A percentile compares a stretch with the other conserved stretches of the same genome.
Conservation (phyloP, 164 flowering plant genomes). For the Piper betle region DNA sequence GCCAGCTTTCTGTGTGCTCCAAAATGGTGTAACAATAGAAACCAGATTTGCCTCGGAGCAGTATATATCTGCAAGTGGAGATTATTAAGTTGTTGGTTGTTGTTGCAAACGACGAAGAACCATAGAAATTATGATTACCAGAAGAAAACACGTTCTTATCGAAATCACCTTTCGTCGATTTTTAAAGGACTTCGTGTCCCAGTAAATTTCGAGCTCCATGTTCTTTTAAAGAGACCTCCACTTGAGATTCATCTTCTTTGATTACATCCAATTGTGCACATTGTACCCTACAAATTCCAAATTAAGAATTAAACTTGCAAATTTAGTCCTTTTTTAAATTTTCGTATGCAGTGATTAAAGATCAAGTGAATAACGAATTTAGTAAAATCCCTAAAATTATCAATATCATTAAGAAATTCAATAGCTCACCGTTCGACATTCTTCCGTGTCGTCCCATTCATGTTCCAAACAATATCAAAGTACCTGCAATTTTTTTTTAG, state of each 20-base stretch:
- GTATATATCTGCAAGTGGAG: conserved; percentile 35
- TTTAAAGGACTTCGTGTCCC: conserved; percentile 55
- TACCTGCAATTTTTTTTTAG: conserved; percentile 13
- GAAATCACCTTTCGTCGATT: conserved; percentile 68
- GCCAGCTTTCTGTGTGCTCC: conserved; percentile 76
- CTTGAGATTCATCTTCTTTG: conserved; percentile 48
- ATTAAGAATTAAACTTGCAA: neutral
- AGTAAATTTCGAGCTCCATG: conserved; percentile 53
- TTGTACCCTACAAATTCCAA: conserved; percentile 35
- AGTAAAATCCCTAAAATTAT: no score
- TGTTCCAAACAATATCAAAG: conserved; percentile 30
- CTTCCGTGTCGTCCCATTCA: neutral
- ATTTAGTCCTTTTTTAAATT: no score
- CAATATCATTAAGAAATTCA: no score
- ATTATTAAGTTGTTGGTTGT: no score
- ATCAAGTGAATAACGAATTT: no score
- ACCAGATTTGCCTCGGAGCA: conserved; percentile 71
- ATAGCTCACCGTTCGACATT: neutral
- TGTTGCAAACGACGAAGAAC: no score
- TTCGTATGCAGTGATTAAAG: no score
- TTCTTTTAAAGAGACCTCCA: conserved; percentile 73
- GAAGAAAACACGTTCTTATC: no score
- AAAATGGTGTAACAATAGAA: conserved; percentile 75
- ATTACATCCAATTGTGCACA: conserved; percentile 52
- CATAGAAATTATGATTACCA: no score